Conservation (phyloP, 306 rosid species). For the Vigna radiata region DNA sequence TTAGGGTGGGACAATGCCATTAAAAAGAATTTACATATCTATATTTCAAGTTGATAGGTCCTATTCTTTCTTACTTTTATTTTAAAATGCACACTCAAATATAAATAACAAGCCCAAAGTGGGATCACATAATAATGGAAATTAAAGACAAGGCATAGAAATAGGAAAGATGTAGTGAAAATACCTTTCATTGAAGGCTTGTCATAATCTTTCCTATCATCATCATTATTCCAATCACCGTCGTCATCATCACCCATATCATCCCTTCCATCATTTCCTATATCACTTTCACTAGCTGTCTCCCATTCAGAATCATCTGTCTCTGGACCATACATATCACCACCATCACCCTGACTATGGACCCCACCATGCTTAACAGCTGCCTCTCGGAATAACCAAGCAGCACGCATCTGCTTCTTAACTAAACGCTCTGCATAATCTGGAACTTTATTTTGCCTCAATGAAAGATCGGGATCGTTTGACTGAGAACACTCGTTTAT, state of each 20-base stretch:
- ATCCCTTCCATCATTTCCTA: constrained; percentile 88
- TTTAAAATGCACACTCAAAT: constrained; percentile 21
- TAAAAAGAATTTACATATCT: constrained; percentile 4
- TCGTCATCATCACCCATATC: constrained; percentile 82
- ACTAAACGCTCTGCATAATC: constrained; percentile 96
- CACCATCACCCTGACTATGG: constrained; percentile 86
- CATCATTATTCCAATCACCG: constrained; percentile 82
- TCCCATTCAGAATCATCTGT: constrained; percentile 99
- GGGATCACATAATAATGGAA: constrained; percentile 8
- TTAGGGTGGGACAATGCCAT: constrained; percentile 18
- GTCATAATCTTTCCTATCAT: constrained; percentile 75
- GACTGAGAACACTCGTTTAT: constrained; percentile 98
- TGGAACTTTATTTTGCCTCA: constrained; percentile 94
- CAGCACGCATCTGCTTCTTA: constrained; percentile 98
- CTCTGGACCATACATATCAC: constrained; percentile 81
- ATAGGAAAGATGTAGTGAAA: constrained; percentile 7
- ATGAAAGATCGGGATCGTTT: constrained; percentile 87
- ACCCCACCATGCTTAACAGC: constrained; percentile 93
- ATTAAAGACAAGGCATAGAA: constrained; percentile 22
- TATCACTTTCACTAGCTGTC: constrained; percentile 99
- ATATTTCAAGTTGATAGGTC: constrained; percentile 10
- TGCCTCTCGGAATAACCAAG: constrained; percentile 98
- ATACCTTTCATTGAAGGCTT: constrained; percentile 84
- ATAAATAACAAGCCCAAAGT: constrained; percentile 36
- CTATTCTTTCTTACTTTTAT: not conserved